A percentile compares a stretch with the other conserved stretches of the same genome.
Evolutionary conservation across 2,329 filamentous ascomycete species (phyloP).

Genomic region (Exophiala viscosa): DNA sequence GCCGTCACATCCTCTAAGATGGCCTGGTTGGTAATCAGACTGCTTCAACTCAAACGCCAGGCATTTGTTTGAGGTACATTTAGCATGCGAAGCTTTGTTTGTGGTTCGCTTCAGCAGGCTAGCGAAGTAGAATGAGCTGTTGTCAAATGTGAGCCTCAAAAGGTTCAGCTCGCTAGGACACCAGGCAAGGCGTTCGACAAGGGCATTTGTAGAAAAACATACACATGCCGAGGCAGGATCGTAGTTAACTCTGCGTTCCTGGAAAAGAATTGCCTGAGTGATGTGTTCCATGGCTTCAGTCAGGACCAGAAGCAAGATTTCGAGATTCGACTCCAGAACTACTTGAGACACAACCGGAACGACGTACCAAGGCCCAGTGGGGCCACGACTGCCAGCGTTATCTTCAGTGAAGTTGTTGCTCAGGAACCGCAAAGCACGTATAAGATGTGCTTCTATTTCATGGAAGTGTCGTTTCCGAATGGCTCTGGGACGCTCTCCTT

Average conservation of each 20-base stretch:
- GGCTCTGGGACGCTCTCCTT: background rate
- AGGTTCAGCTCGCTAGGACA: constrained; percentile 7
- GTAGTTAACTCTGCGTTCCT: no score
- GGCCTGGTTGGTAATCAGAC: background rate
- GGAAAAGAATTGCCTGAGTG: background rate
- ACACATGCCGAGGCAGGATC: background rate
- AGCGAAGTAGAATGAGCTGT: constrained; percentile 3
- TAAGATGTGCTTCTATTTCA: constrained; percentile 1
- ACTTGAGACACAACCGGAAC: background rate
- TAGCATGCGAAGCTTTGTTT: background rate
- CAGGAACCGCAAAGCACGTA: constrained; percentile 7
- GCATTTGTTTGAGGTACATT: background rate
- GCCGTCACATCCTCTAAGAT: background rate
- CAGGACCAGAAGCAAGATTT: constrained; percentile 1
- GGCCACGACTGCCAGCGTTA: background rate
- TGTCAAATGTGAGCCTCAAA: background rate
- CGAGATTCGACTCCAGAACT: background rate
- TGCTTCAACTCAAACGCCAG: background rate
- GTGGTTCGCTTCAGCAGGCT: background rate
- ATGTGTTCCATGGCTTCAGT: background rate
- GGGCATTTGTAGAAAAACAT: background rate
- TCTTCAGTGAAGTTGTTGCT: constrained; percentile 6
- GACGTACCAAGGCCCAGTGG: background rate
- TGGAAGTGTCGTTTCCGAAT: constrained; percentile 3
- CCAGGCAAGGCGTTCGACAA: background rate